phyloP scores from a whole-genome alignment of 1,139 yeast genomes.

The Geotrichum reessii region DNA sequence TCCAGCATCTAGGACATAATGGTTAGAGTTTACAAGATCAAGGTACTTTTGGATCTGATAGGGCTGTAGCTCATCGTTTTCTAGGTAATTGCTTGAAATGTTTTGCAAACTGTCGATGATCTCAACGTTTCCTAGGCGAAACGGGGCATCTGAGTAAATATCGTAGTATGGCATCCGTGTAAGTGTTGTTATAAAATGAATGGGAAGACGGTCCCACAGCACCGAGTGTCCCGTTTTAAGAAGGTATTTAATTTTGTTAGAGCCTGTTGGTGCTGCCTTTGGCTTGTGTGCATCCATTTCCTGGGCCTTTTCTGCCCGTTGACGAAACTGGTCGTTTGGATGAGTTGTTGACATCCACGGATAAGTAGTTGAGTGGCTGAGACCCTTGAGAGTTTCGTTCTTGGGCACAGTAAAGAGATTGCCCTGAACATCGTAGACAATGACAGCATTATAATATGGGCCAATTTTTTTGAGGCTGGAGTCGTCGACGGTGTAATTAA shows the following conservation, averaged over 20 bases:
- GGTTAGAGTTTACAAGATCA: constrained; percentile 24
- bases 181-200: constrained; percentile 36
- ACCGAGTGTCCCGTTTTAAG: constrained; percentile 38
- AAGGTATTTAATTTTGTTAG: constrained; percentile 30
- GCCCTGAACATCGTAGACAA: constrained; percentile 1
- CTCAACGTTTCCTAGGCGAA: constrained; percentile 32
- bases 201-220: constrained; percentile 37
- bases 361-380: not conserved
- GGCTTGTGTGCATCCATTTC: not conserved
- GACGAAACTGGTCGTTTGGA: constrained; percentile 2
- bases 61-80: constrained; percentile 26
- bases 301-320: not conserved
- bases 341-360: constrained; percentile 6
- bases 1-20: constrained; percentile 14
- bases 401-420: not conserved
- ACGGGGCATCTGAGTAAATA: constrained; percentile 34
- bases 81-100: constrained; percentile 27
- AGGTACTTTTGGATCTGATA: constrained; percentile 31
- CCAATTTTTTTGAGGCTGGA: not conserved
- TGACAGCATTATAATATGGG: constrained; percentile 7
- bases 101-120: constrained; percentile 34
- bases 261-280: constrained; percentile 19
- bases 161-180: constrained; percentile 34
- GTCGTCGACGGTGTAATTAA: not conserved
- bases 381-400: constrained; percentile 1